Evolutionary conservation across 176 grass and related monocot genomes (phyloP), one percentile per base, ranked within the genome.

Genomic region (Musa itinerans): DNA sequence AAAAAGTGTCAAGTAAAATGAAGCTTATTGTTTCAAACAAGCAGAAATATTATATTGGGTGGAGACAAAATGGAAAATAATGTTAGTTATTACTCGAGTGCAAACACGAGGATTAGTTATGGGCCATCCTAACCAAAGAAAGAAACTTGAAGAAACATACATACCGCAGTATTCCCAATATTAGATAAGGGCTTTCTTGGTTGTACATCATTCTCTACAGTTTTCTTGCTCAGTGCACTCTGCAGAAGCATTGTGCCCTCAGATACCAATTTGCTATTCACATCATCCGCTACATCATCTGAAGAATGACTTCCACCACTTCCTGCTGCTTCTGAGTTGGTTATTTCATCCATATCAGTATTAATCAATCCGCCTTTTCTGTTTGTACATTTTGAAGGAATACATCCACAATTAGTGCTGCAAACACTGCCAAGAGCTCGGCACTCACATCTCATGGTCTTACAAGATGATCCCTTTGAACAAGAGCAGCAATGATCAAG

Each of bases 401-500:
- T 69, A 34, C 95, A 99, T 23, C 90, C 90, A 17, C 95, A 99
- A 2, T 53, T 73, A 54, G 27, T 25, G 34, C 82, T 84, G 2
- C 95, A 99, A 2, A 69, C 53, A 54, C 63, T 75, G 25, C 90
- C 86, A 67, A 59, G 62, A 63, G 78, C 84, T 61, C 84, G 87
- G 76, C 95, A 99, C 63, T 99, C 84, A 7, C 95, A 99, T 58
- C 82, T 87, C 52, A 82, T 91, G 1, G 95, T 99, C 65, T 93
- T 99, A 70, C 95, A 99, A 14, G 43, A 82, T 34, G 95, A 94
- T 3, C 0, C 19, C 74, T 83, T 84, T 16, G 82, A 82, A 20
- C 95, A 99, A 58, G 86, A 68, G 59, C 95, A 99, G 71, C 95
- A 87, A 20, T 80, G 73, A 21, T 59, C 71, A 27, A 57, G 1